Evolutionary conservation across 2,329 filamentous ascomycete species (phyloP).

Genomic region (Tolypocladium pustulatum): DNA sequence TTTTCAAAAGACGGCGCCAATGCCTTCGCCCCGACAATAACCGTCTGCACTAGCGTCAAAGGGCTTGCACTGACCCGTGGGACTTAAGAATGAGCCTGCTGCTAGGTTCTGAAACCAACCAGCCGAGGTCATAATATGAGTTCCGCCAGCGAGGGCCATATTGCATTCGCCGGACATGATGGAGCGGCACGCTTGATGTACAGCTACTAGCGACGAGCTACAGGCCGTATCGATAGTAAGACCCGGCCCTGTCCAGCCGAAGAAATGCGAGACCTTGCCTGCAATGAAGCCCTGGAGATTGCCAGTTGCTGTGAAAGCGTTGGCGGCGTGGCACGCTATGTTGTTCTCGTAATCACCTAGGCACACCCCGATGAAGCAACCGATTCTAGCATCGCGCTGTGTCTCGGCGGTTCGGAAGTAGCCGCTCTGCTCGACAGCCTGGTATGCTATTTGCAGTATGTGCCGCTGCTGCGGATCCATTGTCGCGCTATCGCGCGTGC

Average conservation of each 20-base stretch:
- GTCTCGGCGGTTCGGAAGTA: conserved; percentile 5
- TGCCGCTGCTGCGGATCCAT: conserved; percentile 30
- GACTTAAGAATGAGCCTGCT: conserved; percentile 15
- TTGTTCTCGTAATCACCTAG: conserved; percentile 30
- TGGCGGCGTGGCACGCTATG: conserved; percentile 21
- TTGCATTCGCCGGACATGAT: conserved; percentile 19
- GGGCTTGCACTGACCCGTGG: conserved; percentile 19
- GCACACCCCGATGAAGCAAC: conserved; percentile 25
- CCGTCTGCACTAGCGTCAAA: conserved; percentile 31
- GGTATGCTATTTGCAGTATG: conserved; percentile 28
- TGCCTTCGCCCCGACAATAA: conserved; percentile 41
- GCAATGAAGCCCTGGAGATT: conserved; percentile 18
- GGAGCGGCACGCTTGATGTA: conserved; percentile 20
- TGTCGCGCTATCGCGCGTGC: conserved; percentile 20
- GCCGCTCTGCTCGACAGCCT: conserved; percentile 21
- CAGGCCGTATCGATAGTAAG: conserved; percentile 27
- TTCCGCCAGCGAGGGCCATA: conserved; percentile 27
- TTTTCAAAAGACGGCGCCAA: conserved; percentile 35
- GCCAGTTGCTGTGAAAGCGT: conserved; percentile 26
- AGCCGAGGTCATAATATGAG: conserved; percentile 23
- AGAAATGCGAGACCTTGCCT: conserved; percentile 24
- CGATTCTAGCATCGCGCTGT: conserved; percentile 7
- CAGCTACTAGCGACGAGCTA: conserved; percentile 22
- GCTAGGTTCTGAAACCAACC: conserved; percentile 12
- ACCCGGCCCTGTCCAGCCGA: conserved; percentile 26